Evolutionary conservation across 2,329 filamentous ascomycete species (phyloP), one percentile per base, ranked within the genome.

Genomic region (Trichoderma sp.): DNA sequence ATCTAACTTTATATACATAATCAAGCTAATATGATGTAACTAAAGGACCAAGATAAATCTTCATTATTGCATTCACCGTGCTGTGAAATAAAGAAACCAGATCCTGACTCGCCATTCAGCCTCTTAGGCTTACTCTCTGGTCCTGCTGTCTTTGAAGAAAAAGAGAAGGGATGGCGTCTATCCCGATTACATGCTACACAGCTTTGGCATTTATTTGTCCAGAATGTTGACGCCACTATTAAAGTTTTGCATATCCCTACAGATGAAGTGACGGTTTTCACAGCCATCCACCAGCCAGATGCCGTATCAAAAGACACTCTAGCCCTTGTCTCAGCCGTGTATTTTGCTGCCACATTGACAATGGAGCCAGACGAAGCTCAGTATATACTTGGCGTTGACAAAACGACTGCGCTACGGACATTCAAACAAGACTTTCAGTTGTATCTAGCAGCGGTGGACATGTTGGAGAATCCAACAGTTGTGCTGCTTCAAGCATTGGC

Each of bases 261-360:
- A 21, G 71, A 78, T 21, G 75, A 82, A 68, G 67, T 78, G 14
- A 64, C 70, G 6, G 52, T 80, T 4, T 80, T 78, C 63, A 79
- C 77, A 0, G 77, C 74, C 2, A 73, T 77, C 7, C 71, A 75
- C 21, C 71, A 79, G 28, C 78, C 79, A 1, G 60, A 39, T 0
- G 68, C 68, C 2, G 77, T 78, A 0, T 69, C 74, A 0, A 66
- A 70, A 0, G 78, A 79, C 3, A 69, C 69, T 0, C 10, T 79
- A 7, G 82, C 82, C 0, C 74, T 84, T 5, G 81, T 81, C 69
- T 84, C 82, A 65, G 76, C 81, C 68, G 83, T 89, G 16, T 89
- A 88, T 71, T 83, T 79, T 70, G 78, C 82, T 4, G 74, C 86
- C 0, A 74, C 85, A 2, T 68, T 80, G 0, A 83, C 81, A 59